Conservation (phyloP, 108 stramenopile genomes). For the Nitzschia sp. region DNA sequence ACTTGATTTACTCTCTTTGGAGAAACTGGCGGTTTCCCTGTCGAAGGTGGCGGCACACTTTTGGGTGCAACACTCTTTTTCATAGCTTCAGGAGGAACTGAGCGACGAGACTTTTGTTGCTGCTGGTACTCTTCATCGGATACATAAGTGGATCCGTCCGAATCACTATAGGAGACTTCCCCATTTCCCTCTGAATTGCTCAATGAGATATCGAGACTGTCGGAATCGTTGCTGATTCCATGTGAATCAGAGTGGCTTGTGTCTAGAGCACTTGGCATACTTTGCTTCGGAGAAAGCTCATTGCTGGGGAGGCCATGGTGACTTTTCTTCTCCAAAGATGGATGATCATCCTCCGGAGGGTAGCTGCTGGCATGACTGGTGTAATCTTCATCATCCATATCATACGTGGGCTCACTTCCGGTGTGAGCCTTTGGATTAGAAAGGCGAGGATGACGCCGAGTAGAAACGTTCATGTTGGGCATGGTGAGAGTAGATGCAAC, state of each 20-base stretch:
- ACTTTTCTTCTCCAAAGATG: background rate
- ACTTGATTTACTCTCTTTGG: background rate
- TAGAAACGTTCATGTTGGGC: too few species aligned
- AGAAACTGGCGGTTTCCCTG: background rate
- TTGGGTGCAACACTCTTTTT: background rate
- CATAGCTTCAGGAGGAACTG: too few species aligned
- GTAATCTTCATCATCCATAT: constrained; percentile 10
- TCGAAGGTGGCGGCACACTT: background rate
- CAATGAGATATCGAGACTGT: background rate
- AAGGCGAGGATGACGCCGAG: too few species aligned
- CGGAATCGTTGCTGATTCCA: background rate
- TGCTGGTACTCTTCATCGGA: background rate
- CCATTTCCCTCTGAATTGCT: background rate
- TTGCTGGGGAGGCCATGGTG: background rate
- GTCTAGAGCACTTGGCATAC: too few species aligned
- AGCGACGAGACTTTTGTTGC: background rate
- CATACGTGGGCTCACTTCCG: constrained; percentile 2
- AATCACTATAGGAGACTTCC: constrained; percentile 19
- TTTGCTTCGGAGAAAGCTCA: background rate
- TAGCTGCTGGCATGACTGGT: background rate
- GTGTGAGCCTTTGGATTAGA: background rate
- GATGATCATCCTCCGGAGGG: background rate
- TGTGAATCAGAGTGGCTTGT: background rate
- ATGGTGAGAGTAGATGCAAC: too few species aligned
- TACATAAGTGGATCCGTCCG: constrained; percentile 22